A percentile compares a stretch with the other conserved stretches of the same genome.
phyloP scores from a whole-genome alignment of 352 stramenopile genomes.

The Globisporangium alternatum region DNA sequence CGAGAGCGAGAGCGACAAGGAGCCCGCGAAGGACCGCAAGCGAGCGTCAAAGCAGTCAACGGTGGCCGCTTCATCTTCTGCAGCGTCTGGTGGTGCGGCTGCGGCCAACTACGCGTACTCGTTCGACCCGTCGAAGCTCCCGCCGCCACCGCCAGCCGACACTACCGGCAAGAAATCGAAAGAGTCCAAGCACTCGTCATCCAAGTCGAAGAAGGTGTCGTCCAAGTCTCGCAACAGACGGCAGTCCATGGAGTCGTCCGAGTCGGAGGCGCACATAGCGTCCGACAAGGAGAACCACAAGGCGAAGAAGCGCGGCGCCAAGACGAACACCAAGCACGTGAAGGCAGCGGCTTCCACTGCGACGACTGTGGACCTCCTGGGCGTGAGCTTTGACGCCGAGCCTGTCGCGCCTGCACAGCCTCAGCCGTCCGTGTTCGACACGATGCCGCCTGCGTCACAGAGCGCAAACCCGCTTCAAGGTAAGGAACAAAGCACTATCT shows the following conservation, averaged over 20 bases:
- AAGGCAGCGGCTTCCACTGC: slow-evolving; percentile 12
- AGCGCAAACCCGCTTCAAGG: slow-evolving; percentile 33
- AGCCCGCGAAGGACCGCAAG: slow-evolving; percentile 15
- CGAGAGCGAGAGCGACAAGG: slow-evolving; percentile 9
- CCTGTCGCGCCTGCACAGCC: slow-evolving; percentile 17
- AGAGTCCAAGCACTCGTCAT: slow-evolving; percentile 18
- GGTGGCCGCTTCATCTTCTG: slow-evolving; percentile 4
- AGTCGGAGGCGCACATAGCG: slow-evolving; percentile 20
- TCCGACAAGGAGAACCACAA: slow-evolving; percentile 42
- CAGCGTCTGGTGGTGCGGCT: slow-evolving; percentile 9
- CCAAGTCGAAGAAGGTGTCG: slow-evolving; percentile 18
- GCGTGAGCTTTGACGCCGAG: slow-evolving; percentile 40
- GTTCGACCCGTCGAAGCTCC: slow-evolving; percentile 50
- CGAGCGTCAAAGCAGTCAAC: slow-evolving; percentile 9
- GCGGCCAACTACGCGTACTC: slow-evolving; percentile 39
- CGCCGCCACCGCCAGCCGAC: slow-evolving; percentile 27
- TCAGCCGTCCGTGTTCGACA: slow-evolving; percentile 42
- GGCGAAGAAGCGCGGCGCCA: slow-evolving; percentile 6
- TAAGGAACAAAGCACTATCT: neutral
- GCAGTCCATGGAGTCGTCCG: slow-evolving; percentile 39
- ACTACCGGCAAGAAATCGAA: slow-evolving; percentile 24
- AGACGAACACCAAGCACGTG: slow-evolving; percentile 20
- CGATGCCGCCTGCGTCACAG: slow-evolving; percentile 12
- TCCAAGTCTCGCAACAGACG: slow-evolving; percentile 22
- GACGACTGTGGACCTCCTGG: slow-evolving; percentile 45